Evolutionary conservation across 352 stramenopile genomes (phyloP).

Genomic region (Phytophthora constricta): DNA sequence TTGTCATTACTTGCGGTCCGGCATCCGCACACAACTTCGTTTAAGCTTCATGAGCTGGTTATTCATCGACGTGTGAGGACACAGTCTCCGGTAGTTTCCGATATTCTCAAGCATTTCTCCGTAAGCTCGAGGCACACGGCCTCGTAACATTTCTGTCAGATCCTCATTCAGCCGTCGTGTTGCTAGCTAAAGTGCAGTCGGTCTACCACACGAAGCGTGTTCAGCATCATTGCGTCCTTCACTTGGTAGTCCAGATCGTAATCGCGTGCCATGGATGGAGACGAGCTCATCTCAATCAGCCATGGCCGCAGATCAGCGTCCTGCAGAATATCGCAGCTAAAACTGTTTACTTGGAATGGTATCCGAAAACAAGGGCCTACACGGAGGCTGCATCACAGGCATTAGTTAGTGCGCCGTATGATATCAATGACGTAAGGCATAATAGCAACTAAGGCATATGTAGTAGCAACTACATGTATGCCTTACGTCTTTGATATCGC

Average conservation of each 20-base stretch:
- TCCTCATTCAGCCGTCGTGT: conserved; percentile 69
- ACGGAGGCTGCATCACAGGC: too few relatives aligned
- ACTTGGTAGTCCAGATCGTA: conserved; percentile 88
- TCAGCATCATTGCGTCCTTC: conserved; percentile 90
- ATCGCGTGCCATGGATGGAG: conserved; percentile 91
- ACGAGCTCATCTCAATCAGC: conserved; percentile 97
- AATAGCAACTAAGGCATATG: too few relatives aligned
- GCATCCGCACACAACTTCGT: conserved; percentile 50
- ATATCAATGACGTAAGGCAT: too few relatives aligned
- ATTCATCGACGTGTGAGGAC: conserved; percentile 70
- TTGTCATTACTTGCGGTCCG: conserved; percentile 2
- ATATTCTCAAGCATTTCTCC: conserved; percentile 68
- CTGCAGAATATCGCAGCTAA: conserved; percentile 96
- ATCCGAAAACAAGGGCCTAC: conserved; percentile 91
- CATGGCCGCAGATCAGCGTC: conserved; percentile 90
- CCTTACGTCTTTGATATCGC: too few relatives aligned
- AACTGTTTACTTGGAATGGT: conserved; percentile 91
- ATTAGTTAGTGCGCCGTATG: too few relatives aligned
- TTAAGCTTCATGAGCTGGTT: conserved; percentile 76
- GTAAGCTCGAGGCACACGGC: conserved; percentile 57
- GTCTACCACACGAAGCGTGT: conserved; percentile 89
- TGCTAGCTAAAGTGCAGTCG: conserved; percentile 72
- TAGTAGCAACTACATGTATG: too few relatives aligned
- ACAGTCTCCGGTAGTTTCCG: conserved; percentile 70
- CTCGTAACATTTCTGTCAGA: conserved; percentile 69